Evolutionary conservation across 345 rosid genomes (phyloP), one percentile per base, ranked within the genome.

Genomic region (Noccaea caerulescens): DNA sequence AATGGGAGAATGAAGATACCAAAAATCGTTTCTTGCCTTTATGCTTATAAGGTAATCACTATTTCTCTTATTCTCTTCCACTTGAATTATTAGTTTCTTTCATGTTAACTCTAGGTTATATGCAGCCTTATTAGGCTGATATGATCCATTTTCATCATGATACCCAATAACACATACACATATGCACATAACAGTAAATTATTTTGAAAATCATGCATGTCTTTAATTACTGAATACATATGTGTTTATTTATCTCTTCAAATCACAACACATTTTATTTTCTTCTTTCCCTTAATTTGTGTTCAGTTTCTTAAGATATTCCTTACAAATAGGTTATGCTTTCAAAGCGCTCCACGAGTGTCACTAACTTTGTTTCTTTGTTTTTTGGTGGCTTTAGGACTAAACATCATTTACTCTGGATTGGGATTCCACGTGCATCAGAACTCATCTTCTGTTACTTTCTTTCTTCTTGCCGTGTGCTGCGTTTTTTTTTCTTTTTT

Each of bases 1-100:
- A 39, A 39, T 66, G 54, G 53, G 63, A 54, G 33, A 20, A 67
- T 2, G 18, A 42, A 27, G 41, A 13, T 14, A 67, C 72, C 33
- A 30, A 27, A 42, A 41, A 41, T 16, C 71, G 52, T 14, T 66
- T 66, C 42, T 39, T 9, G 39, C 71, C 60, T 52, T 38, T 0
- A 8, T 1, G 30, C 7, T n/a, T n/a, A n/a, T n/a, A n/a, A n/a
- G 30, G 58, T 73, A 57, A 43, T 55, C 16, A 7, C 6, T 6
- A 7, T 7, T 6, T 32, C 18, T 30, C 18, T 30, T 30, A 11
- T 52, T 25, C 36, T 52, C 39, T 36, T 7, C 39, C 10, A 7
- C 30, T 25, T 25, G 3, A 25, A 25, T 25, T 25, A 25, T 25
- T 25, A 25, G 30, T 37, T 37, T 37, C 10, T 25, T 25, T 8